These are phyloP conservation scores for Elaeis guineensis DNA, from an alignment of 176 grass and related monocot genomes.

Conservation along the genomic window DNA sequence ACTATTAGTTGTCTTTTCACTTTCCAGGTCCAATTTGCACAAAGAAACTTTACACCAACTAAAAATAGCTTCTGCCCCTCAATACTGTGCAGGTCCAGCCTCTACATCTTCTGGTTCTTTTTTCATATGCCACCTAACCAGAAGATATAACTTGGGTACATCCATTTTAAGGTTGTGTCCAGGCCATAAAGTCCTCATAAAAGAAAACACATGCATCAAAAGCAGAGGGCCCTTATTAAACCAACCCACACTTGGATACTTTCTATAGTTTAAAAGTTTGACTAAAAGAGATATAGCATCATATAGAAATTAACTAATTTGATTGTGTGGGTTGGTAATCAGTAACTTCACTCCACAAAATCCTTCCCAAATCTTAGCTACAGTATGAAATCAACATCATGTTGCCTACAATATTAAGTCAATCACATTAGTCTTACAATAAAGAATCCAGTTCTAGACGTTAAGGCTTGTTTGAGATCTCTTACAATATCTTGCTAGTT, in stretches of 20 bases:
- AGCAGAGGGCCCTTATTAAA: too few species aligned
- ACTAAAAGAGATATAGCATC: slow-evolving; percentile 35
- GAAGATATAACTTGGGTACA: not conserved
- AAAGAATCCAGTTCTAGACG: slow-evolving; percentile 8
- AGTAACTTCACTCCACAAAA: slow-evolving; percentile 22
- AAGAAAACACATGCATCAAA: too few species aligned
- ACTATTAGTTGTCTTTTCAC: too few species aligned
- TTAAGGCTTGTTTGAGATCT: too few species aligned
- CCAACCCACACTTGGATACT: too few species aligned
- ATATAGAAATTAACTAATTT: slow-evolving; percentile 28
- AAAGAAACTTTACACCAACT: too few species aligned
- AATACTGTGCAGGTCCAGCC: slow-evolving; percentile 24
- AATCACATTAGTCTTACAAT: slow-evolving; percentile 36
- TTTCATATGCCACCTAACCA: slow-evolving; percentile 38
- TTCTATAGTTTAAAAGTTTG: slow-evolving; percentile 23
- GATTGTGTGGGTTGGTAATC: slow-evolving; percentile 45
- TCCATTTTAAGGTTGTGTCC: too few species aligned
- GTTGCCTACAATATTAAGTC: slow-evolving; percentile 35
- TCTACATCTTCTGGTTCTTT: slow-evolving; percentile 29
- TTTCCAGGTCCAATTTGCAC: too few species aligned
- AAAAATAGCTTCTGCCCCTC: not conserved
- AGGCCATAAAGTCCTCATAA: too few species aligned
- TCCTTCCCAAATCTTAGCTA: slow-evolving; percentile 42
- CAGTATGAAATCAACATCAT: slow-evolving; percentile 21
- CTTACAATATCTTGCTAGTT: too few species aligned